Percentiles rank a stretch among this genome's conserved stretches.
Conservation (phyloP, 306 rosid species). For the Argentina anserina region DNA sequence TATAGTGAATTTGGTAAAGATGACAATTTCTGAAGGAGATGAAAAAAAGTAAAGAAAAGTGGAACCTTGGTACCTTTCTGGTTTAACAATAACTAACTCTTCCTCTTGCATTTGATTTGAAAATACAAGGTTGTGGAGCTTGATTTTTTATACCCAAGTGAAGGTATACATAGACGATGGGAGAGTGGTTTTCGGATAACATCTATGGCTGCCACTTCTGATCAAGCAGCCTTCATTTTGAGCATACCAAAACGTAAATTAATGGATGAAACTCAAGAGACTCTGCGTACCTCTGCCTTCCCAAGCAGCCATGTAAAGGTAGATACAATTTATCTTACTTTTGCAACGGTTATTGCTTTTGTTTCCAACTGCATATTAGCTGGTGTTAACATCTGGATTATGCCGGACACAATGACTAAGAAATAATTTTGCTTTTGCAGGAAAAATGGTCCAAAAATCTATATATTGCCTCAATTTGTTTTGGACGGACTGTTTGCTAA, state of each 20-base stretch:
- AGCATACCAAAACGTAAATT: conserved; percentile 89
- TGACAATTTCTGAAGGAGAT: neutral
- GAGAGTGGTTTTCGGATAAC: conserved; percentile 85
- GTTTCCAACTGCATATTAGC: neutral
- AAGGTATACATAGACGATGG: conserved; percentile 90
- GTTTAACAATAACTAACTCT: neutral
- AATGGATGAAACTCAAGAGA: conserved; percentile 85
- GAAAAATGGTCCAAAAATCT: conserved; percentile 94
- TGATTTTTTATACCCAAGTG: conserved; percentile 90
- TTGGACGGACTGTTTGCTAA: conserved; percentile 90
- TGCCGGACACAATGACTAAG: neutral
- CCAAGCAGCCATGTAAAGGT: conserved; percentile 98
- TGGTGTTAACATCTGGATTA: neutral
- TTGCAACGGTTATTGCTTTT: neutral
- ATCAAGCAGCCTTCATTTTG: conserved; percentile 92
- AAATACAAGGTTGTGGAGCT: conserved; percentile 79
- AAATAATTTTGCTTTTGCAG: conserved; percentile 41
- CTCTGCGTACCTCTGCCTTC: conserved; percentile 88
- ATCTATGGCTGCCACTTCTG: conserved; percentile 88
- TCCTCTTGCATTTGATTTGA: neutral
- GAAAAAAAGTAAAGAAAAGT: neutral
- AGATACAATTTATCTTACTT: conserved; percentile 3
- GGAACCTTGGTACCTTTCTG: neutral
- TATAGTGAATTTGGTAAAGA: neutral
- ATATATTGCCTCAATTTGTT: conserved; percentile 86